Base-by-base conservation (phyloP, 2,329 filamentous ascomycete genomes). In the Ilyonectria mors-panacis region DNA sequence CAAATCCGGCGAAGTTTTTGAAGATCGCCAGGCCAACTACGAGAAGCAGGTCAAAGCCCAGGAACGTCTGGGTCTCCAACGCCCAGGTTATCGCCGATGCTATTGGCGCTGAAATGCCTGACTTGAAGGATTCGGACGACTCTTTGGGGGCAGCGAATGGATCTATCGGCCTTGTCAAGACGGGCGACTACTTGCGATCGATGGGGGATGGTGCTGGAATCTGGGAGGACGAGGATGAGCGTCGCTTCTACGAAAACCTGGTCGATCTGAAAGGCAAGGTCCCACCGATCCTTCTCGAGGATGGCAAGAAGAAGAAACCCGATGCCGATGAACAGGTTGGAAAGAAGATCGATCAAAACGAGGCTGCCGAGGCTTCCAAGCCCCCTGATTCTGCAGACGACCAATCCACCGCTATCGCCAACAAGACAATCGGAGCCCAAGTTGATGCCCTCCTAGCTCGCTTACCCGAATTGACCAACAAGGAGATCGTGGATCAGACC, bases 201-300 rank as follows among this genome's bases (percentile, higher is more conserved):
- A 93, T 97, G 78, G 92, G 92, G 23, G 95, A 98, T 66, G 95
- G 94, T 21, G 89, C 95, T 26, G 96, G 96, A 0, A 98, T 99
- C 69, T 99, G 96, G 96, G 95, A 98, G 82, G 96, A 99, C 75
- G 96, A 99, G 77, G 96, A 99, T 61, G 95, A 99, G 81, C 91
- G 96, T 66, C 93, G 96, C 67, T 99, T 99, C 80, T 99, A 99
- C 82, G 96, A 99, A 84, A 98, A 98, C 71, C 82, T 99, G 12
- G 93, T 97, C 13, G 96, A 99, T 78, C 85, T 99, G 17, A 97
- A 97, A 78, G 96, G 97, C 73, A 97, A 97, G 74, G 96, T 99
- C 3, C 97, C 96, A 0, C 92, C 92, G 1, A 97, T 99, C 74
- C 85, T 99, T 9, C 88, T 99, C 1, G 96, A 99, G 77, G 96